Evolutionary conservation across 1,139 yeast genomes (phyloP), one percentile per base, ranked within the genome.

Genomic region (Saccharomycopsis crataegensis): DNA sequence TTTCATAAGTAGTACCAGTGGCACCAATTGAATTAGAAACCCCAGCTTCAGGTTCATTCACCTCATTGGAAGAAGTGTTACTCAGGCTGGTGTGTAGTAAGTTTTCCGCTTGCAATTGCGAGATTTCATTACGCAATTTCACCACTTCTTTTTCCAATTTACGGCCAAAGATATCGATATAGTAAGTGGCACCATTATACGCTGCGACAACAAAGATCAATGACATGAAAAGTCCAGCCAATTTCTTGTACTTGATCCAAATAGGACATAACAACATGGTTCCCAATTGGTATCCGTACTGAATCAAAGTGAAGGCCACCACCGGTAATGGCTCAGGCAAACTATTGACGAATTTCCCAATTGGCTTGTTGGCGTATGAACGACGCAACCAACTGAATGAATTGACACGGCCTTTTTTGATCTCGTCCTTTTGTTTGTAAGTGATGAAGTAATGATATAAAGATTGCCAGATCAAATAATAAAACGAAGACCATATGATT

Each of bases 151-250:
- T 88, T 64, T 83, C 96, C 68, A 86, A 83, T 63, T 89, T 76
- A 65, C 84, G 86, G 56, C 96, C 97, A 69, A 91, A 93, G 46
- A 86, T 85, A 64, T 93, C 98, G 56, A 93, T 77, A 65, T 93
- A 93, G 65, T 88, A 93, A 0, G 96, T 88, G 1, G 98, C 98
- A 38, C 99, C 99, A 62, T 93, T 91, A 67, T 86, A 88, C 50
- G 90, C 76, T 1, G 98, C 95, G 70, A 82, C 78, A 41, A 83
- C 68, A 62, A 90, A 89, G 33, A 93, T 88, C 54, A 78, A 74
- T 2, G 81, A 68, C 58, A 93, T 77, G 65, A 90, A 91, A 1
- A 75, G 62, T 0, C 85, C 81, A 45, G 95, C 88, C 1, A 86
- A 78, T 54, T 73, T 71, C 62, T 83, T 83, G 66, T 82, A 78